Evolutionary conservation across 495 filamentous ascomycete genomes (phyloP).

Genomic region (Letharia columbiana): DNA sequence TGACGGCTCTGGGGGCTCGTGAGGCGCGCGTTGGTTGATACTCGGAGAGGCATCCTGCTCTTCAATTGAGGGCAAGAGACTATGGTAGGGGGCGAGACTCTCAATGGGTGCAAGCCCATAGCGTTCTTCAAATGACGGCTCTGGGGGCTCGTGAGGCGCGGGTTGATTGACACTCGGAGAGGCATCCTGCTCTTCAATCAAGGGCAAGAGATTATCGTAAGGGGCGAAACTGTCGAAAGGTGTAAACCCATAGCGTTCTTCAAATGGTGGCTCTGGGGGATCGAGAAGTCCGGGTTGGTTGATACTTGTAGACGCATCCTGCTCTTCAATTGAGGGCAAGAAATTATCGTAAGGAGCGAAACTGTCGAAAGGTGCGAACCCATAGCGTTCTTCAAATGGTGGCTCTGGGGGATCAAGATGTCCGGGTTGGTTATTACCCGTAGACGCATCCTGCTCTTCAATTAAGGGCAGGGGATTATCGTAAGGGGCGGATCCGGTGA

Average conservation of each 20-base stretch:
- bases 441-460: neutral
- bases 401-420: neutral
- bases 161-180: no score
- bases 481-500: neutral
- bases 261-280: neutral
- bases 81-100: neutral
- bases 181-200: no score
- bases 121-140: no score
- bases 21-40: no score
- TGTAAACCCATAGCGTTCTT: no score
- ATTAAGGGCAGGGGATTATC: neutral
- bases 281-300: neutral
- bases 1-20: no score
- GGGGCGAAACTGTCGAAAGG: neutral
- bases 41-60: no score
- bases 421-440: no score
- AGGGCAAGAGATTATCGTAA: neutral
- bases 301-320: neutral
- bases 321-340: no score
- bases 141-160: no score
- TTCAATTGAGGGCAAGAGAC: neutral
- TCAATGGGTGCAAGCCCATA: neutral
- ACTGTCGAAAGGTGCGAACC: no score
- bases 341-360: no score
- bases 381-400: neutral